These are phyloP conservation scores for Hypoxylon sp. DNA, from an alignment of 2,329 filamentous ascomycete genomes.

Conservation along the genomic window DNA sequence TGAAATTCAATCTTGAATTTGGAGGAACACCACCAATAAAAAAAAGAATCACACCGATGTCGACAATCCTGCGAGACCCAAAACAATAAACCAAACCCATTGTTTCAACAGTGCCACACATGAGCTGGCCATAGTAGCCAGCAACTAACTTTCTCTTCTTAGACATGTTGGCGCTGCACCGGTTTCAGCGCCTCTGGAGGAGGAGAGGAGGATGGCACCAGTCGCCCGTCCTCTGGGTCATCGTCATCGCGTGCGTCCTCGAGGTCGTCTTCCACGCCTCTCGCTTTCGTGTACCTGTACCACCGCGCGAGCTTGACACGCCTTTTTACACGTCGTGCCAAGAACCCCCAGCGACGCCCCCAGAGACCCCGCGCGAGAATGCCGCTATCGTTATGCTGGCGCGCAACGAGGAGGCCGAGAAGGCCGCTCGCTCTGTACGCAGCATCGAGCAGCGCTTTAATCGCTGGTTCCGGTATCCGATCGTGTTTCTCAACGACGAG, in stretches of 20 bases:
- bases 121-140: conserved; percentile 25
- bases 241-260: conserved; percentile 47
- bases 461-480: conserved; percentile 63
- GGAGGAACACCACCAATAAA: neutral
- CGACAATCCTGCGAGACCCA: conserved; percentile 15
- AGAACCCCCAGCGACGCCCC: conserved; percentile 43
- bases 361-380: conserved; percentile 57
- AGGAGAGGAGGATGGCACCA: conserved; percentile 48
- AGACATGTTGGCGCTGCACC: conserved; percentile 44
- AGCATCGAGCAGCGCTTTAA: conserved; percentile 63
- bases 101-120: conserved; percentile 18
- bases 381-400: conserved; percentile 64
- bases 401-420: conserved; percentile 60
- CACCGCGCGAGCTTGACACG: conserved; percentile 48
- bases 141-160: neutral
- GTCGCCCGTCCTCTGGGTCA: conserved; percentile 50
- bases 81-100: neutral
- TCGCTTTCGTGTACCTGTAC: conserved; percentile 48
- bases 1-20: conserved; percentile 13
- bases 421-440: conserved; percentile 58
- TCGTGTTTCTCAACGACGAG: conserved; percentile 64
- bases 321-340: conserved; percentile 51
- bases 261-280: conserved; percentile 47
- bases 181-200: conserved; percentile 46
- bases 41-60: conserved; percentile 3